Evolutionary conservation across 192 early-diverging fungal species (phyloP).

Genomic region (Backusella westeae): DNA sequence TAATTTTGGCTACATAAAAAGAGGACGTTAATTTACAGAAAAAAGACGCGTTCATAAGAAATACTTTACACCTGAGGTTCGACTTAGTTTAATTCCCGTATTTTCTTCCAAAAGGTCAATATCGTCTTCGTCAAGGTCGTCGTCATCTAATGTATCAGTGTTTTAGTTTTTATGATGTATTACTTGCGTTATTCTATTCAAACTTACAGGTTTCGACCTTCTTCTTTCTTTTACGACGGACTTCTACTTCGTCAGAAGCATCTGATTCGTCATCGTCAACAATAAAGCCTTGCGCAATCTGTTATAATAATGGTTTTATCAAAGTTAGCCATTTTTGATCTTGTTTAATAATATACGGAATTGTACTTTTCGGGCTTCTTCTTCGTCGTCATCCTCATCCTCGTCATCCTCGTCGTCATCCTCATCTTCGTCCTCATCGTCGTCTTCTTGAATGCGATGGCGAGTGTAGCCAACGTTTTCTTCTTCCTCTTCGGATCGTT

Average conservation of each 20-base stretch:
- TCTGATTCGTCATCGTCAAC: slow-evolving; percentile 70
- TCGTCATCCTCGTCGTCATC: slow-evolving; percentile 61
- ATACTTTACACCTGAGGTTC: slow-evolving; percentile 42
- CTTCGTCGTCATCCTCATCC: slow-evolving; percentile 52
- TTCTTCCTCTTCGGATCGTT: slow-evolving; percentile 35
- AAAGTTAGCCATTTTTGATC: too few relatives aligned
- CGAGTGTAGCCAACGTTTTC: slow-evolving; percentile 47
- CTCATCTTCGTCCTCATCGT: slow-evolving; percentile 63
- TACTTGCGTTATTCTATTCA: too few relatives aligned
- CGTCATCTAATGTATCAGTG: slow-evolving; percentile 44
- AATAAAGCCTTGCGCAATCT: slow-evolving; percentile 68
- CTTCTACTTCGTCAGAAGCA: slow-evolving; percentile 42
- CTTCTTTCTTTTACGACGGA: slow-evolving; percentile 47
- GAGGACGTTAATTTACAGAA: not conserved
- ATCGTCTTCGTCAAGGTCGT: slow-evolving; percentile 91
- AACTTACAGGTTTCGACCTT: slow-evolving; percentile 42
- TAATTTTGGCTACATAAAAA: slow-evolving; percentile 45
- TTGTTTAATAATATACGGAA: too few relatives aligned
- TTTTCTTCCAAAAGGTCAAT: slow-evolving; percentile 90
- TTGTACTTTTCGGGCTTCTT: slow-evolving; percentile 43
- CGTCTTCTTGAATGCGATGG: slow-evolving; percentile 54
- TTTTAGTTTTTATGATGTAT: too few relatives aligned
- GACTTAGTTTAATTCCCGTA: slow-evolving; percentile 57
- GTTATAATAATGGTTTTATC: slow-evolving; percentile 1
- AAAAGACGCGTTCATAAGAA: not conserved